Conservation (phyloP, 768 basidiomycete genomes). For the Amanita rimosa region DNA sequence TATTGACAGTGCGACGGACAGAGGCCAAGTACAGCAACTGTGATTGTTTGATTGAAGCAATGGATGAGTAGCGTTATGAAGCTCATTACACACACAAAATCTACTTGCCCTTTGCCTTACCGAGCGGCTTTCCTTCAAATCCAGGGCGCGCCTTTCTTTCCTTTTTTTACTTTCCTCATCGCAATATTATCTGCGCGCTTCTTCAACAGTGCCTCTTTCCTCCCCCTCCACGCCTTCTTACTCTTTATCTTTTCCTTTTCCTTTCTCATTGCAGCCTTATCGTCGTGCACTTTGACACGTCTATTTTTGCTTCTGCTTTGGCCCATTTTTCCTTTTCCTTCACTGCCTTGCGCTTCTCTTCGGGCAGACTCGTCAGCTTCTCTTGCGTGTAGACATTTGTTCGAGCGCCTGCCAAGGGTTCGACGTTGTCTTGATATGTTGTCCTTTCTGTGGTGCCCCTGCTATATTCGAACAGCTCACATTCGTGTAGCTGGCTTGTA, state of each 20-base stretch:
- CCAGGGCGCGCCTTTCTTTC: constrained; percentile 61
- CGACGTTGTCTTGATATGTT: constrained; percentile 55
- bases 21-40: no score
- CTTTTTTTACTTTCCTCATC: constrained; percentile 62
- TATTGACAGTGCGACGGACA: no score
- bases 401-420: constrained; percentile 82
- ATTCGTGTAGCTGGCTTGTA: constrained; percentile 37
- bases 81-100: no score
- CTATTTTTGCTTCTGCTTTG: constrained; percentile 79
- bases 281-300: constrained; percentile 86
- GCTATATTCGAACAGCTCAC: constrained; percentile 60
- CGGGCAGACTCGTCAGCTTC: constrained; percentile 65
- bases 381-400: constrained; percentile 66
- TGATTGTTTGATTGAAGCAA: no score
- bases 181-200: constrained; percentile 90
- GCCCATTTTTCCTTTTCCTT: constrained; percentile 84
- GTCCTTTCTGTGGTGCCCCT: constrained; percentile 39
- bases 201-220: constrained; percentile 84
- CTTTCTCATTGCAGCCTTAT: constrained; percentile 53
- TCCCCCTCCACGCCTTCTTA: constrained; percentile 79
- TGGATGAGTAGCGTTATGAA: no score
- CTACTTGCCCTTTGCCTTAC: constrained; percentile 24
- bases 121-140: constrained; percentile 79
- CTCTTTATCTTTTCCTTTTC: constrained; percentile 85
- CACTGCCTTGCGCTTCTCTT: constrained; percentile 70